Evolutionary conservation across 2,329 filamentous ascomycete genomes (phyloP).

Genomic region (Geosmithia flava): DNA sequence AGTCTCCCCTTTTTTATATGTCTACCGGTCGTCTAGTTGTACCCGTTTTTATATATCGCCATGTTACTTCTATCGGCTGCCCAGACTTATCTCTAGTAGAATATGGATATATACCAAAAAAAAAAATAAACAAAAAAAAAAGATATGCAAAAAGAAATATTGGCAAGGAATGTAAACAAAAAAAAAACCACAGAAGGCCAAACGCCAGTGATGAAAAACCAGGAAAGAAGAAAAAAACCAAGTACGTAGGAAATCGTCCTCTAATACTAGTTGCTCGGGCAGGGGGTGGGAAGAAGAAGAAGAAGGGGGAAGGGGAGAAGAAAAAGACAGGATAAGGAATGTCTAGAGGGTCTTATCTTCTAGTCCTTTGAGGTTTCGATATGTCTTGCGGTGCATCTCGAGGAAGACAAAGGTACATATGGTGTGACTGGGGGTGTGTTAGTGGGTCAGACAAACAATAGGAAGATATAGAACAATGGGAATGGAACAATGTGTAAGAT

Average conservation of each 20-base stretch:
- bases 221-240: neutral
- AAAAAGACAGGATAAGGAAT: neutral
- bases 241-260: too few species aligned
- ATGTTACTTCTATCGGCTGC: neutral
- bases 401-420: slow-evolving; percentile 79
- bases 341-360: slow-evolving; percentile 8
- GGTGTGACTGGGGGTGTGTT: slow-evolving; percentile 46
- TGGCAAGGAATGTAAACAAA: neutral
- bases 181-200: neutral
- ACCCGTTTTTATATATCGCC: neutral
- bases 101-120: slow-evolving; percentile 7
- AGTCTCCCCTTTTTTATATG: neutral
- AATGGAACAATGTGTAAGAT: too few species aligned
- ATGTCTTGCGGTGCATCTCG: slow-evolving; percentile 75
- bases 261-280: too few species aligned
- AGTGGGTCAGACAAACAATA: neutral
- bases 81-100: neutral
- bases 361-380: slow-evolving; percentile 39
- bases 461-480: too few species aligned
- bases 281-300: too few species aligned
- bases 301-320: too few species aligned
- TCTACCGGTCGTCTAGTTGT: neutral
- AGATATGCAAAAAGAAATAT: neutral
- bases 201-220: neutral
- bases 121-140: neutral